Conservation (phyloP, 2,329 filamentous ascomycete genomes). For the Colletotrichum paranaense region DNA sequence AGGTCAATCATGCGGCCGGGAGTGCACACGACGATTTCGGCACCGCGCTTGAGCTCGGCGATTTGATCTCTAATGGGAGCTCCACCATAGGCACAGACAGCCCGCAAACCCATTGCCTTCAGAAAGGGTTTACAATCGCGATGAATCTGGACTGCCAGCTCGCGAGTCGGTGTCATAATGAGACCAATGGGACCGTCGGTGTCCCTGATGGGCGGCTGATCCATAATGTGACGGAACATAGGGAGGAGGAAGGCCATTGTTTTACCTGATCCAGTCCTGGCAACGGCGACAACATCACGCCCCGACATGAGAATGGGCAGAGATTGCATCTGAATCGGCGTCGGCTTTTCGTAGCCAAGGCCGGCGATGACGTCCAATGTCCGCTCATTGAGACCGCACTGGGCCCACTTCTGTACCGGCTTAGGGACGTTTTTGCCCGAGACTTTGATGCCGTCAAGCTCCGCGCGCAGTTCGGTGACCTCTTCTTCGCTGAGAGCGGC, state of each 20-base stretch:
- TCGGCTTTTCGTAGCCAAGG: conserved; percentile 88
- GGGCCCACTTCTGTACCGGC: conserved; percentile 95
- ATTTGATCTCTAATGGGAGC: conserved; percentile 98
- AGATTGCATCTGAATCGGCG: conserved; percentile 94
- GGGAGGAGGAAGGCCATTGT: conserved; percentile 95
- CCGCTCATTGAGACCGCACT: conserved; percentile 89
- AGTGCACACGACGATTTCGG: conserved; percentile 95
- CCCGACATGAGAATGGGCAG: conserved; percentile 96
- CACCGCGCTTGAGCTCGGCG: conserved; percentile 92
- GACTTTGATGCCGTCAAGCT: conserved; percentile 96
- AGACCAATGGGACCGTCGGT: conserved; percentile 89
- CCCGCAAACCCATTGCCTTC: conserved; percentile 84
- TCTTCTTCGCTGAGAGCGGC: conserved; percentile 87
- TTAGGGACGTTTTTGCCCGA: conserved; percentile 89
- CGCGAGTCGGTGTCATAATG: conserved; percentile 94
- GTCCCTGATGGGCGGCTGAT: conserved; percentile 84
- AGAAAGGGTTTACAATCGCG: conserved; percentile 94
- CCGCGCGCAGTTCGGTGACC: conserved; percentile 81
- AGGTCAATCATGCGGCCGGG: conserved; percentile 97
- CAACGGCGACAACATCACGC: conserved; percentile 93
- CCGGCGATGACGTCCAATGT: conserved; percentile 86
- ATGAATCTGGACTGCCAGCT: conserved; percentile 93
- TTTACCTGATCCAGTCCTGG: conserved; percentile 98
- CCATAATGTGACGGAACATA: conserved; percentile 98
- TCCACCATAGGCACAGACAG: conserved; percentile 94